phyloP scores from a whole-genome alignment of 495 filamentous ascomycete species.

The Entonaema liquescens region DNA sequence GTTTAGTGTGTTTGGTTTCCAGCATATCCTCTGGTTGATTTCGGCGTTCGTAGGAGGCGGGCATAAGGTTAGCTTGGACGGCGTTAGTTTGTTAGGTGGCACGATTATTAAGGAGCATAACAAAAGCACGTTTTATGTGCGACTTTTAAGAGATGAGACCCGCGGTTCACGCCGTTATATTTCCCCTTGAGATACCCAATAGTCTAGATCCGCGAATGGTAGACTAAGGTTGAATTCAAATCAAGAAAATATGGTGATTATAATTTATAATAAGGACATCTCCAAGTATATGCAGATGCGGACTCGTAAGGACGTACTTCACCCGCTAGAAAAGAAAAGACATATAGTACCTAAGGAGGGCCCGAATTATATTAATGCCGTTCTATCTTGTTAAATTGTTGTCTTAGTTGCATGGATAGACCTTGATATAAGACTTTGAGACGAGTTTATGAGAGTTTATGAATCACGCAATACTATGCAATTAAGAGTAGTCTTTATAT shows the following conservation, averaged over 20 bases:
- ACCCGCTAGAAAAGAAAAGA: not conserved
- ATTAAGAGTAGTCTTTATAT: slow-evolving; percentile 14
- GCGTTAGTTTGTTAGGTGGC: slow-evolving; percentile 7
- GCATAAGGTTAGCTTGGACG: not conserved
- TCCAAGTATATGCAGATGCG: not conserved
- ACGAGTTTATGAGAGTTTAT: too few relatives aligned
- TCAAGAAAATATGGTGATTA: not conserved
- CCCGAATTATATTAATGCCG: not conserved
- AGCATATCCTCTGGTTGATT: slow-evolving; percentile 7
- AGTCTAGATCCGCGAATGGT: slow-evolving; percentile 8
- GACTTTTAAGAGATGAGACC: not conserved
- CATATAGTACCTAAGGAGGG: not conserved
- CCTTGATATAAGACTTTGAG: not conserved
- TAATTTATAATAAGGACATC: not conserved
- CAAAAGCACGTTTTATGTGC: not conserved
- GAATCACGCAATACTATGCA: slow-evolving; percentile 13
- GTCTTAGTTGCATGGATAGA: not conserved
- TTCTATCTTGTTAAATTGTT: not conserved
- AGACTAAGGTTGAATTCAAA: slow-evolving; percentile 6
- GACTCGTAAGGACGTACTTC: not conserved
- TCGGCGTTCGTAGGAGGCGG: slow-evolving; percentile 7
- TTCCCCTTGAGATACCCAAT: slow-evolving; percentile 27
- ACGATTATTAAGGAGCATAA: not conserved
- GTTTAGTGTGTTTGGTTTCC: not conserved
- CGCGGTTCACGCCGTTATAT: slow-evolving; percentile 6